A percentile compares a stretch with the other conserved stretches of the same genome.
These are phyloP conservation scores for Selaginella tamariscina DNA, from an alignment of 75 land plant genomes.

Conservation along the genomic window DNA sequence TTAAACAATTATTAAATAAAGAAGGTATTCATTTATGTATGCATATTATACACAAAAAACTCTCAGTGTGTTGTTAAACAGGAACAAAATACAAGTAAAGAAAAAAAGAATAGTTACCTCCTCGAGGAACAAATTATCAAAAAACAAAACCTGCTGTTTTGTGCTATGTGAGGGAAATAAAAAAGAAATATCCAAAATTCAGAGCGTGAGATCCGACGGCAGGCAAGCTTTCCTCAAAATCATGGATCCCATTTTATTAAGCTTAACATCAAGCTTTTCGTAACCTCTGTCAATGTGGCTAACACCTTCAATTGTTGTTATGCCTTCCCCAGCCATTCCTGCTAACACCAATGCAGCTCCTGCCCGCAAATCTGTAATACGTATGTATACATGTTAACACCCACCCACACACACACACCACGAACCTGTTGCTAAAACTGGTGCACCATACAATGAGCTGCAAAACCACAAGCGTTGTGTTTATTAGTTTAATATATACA, in stretches of 20 bases:
- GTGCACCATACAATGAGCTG: conserved; percentile 36
- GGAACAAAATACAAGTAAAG: no score
- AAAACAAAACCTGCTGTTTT: no score
- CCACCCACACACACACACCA: no score
- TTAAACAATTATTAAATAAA: no score
- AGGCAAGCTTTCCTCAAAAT: conserved; percentile 28
- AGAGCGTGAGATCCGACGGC: conserved; percentile 27
- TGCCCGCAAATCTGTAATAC: conserved; percentile 56
- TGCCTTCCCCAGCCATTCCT: conserved; percentile 56
- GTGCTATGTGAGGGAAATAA: not conserved
- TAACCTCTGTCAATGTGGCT: conserved; percentile 58
- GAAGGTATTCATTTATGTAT: no score
- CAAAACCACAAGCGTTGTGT: not conserved
- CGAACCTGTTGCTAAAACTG: conserved; percentile 36
- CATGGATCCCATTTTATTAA: conserved; percentile 38
- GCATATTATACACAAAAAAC: no score
- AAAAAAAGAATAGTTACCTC: not conserved
- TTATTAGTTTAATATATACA: not conserved
- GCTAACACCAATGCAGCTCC: conserved; percentile 55
- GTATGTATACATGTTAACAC: no score
- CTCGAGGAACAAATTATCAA: not conserved
- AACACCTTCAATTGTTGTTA: conserved; percentile 39
- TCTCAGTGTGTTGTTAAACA: no score
- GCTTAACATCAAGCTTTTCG: conserved; percentile 46
- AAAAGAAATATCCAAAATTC: not conserved